These are phyloP conservation scores for Cladosporium austrohemisphaericum DNA, from an alignment of 2,329 filamentous ascomycete genomes.

Conservation along the genomic window DNA sequence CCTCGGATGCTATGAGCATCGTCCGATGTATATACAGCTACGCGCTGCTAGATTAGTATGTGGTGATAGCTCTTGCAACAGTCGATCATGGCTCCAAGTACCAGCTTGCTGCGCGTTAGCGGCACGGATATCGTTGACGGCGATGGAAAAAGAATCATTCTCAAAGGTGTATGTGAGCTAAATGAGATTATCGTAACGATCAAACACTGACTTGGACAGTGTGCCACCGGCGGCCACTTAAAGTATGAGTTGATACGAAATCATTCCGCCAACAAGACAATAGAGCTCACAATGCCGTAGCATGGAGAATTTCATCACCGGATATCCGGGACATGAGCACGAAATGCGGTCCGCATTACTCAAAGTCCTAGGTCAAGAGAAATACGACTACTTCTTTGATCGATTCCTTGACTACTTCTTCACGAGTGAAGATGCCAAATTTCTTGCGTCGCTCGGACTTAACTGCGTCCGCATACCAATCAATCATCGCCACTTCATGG, in stretches of 20 bases:
- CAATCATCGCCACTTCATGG: conserved; percentile 57
- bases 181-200: conserved; percentile 36
- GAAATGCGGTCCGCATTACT: conserved; percentile 54
- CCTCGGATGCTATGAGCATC: no score
- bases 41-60: background rate
- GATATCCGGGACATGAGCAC: conserved; percentile 57
- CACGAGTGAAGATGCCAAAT: conserved; percentile 55
- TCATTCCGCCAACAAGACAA: background rate
- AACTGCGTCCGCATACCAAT: conserved; percentile 60
- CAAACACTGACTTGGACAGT: background rate
- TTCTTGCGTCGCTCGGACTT: conserved; percentile 53
- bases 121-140: conserved; percentile 45
- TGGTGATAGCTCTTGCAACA: no score
- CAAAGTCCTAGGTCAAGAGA: conserved; percentile 52
- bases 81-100: conserved; percentile 16
- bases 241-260: conserved; percentile 27
- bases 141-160: conserved; percentile 42
- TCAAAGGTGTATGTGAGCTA: conserved; percentile 43
- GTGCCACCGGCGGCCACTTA: conserved; percentile 17
- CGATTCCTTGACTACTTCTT: conserved; percentile 57
- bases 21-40: no score
- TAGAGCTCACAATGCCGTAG: conserved; percentile 31
- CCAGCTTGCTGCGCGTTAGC: conserved; percentile 38
- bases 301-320: conserved; percentile 59
- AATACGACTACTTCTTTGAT: conserved; percentile 59